Conservation (phyloP, 257 asterid genomes). For the Solanum bukasovii region DNA sequence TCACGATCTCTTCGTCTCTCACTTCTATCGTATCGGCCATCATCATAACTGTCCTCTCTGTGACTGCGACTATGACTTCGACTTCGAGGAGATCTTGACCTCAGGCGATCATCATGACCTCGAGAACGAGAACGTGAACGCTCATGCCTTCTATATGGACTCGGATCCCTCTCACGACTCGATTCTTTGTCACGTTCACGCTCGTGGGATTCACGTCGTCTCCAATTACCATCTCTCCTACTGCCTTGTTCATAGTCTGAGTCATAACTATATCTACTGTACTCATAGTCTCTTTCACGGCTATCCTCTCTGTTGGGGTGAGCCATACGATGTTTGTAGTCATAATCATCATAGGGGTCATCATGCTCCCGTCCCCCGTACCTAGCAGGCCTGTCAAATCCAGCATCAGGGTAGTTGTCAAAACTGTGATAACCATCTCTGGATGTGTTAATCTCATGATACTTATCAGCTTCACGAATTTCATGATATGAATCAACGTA, state of each 20-base stretch:
- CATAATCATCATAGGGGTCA: slow-evolving; percentile 84
- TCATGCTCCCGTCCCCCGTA: slow-evolving; percentile 72
- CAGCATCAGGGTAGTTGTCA: slow-evolving; percentile 33
- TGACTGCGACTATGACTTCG: slow-evolving; percentile 75
- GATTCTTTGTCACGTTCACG: slow-evolving; percentile 71
- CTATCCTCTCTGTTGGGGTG: slow-evolving; percentile 68
- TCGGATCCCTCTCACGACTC: slow-evolving; percentile 77
- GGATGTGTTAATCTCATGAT: slow-evolving; percentile 20
- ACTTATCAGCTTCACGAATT: slow-evolving; percentile 29
- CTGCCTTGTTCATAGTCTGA: slow-evolving; percentile 82
- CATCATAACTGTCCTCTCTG: slow-evolving; percentile 87
- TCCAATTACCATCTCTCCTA: slow-evolving; percentile 75
- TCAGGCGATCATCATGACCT: slow-evolving; percentile 62
- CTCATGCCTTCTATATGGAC: slow-evolving; percentile 56
- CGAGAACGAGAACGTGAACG: slow-evolving; percentile 69
- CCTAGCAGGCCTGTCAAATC: slow-evolving; percentile 69
- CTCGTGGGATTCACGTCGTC: slow-evolving; percentile 77
- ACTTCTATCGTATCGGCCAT: slow-evolving; percentile 52
- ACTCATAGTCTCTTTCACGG: slow-evolving; percentile 75
- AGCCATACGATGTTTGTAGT: slow-evolving; percentile 52
- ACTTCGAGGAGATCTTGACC: slow-evolving; percentile 89
- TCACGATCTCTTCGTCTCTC: slow-evolving; percentile 79
- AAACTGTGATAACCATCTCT: slow-evolving; percentile 21
- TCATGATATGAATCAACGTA: slow-evolving; percentile 40
- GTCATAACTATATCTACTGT: slow-evolving; percentile 74